These are phyloP conservation scores for Hymenoscyphus fructigenus DNA, from an alignment of 2,329 filamentous ascomycete species.

Conservation along the genomic window DNA sequence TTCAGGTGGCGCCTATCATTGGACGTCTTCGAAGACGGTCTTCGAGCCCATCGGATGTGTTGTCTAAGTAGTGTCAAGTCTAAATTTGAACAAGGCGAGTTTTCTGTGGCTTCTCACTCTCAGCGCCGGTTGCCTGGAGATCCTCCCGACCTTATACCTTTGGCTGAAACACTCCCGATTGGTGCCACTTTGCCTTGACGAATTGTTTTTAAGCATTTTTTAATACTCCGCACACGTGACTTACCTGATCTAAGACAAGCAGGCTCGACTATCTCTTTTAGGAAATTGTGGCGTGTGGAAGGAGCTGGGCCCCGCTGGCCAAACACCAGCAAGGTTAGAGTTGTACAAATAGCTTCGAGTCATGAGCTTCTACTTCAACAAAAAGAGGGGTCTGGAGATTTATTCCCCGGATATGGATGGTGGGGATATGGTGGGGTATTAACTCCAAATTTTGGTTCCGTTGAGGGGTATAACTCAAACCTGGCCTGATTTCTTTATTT, in stretches of 20 bases:
- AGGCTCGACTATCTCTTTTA: not conserved
- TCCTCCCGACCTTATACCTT: not conserved
- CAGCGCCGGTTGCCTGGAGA: not conserved
- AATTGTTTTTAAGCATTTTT: not conserved
- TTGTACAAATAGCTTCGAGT: too few relatives aligned
- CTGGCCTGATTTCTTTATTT: not conserved
- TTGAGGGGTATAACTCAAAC: too few relatives aligned
- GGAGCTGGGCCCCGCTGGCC: not conserved
- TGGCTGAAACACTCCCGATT: conserved; percentile 1
- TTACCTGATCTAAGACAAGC: not conserved
- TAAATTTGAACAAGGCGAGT: too few relatives aligned
- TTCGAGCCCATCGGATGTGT: not conserved
- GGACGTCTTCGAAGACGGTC: too few relatives aligned
- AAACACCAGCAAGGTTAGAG: too few relatives aligned
- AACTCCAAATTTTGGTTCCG: too few relatives aligned
- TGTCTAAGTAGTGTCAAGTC: too few relatives aligned
- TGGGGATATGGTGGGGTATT: too few relatives aligned
- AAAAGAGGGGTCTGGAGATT: too few relatives aligned
- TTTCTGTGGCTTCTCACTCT: not conserved
- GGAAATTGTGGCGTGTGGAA: not conserved
- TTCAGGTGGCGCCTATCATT: not conserved
- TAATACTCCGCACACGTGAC: not conserved
- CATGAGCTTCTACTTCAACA: too few relatives aligned
- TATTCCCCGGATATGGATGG: too few relatives aligned
- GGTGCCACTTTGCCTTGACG: not conserved